phyloP scores from a whole-genome alignment of 305 asterid species.

The Stenogyne calaminthoides region DNA sequence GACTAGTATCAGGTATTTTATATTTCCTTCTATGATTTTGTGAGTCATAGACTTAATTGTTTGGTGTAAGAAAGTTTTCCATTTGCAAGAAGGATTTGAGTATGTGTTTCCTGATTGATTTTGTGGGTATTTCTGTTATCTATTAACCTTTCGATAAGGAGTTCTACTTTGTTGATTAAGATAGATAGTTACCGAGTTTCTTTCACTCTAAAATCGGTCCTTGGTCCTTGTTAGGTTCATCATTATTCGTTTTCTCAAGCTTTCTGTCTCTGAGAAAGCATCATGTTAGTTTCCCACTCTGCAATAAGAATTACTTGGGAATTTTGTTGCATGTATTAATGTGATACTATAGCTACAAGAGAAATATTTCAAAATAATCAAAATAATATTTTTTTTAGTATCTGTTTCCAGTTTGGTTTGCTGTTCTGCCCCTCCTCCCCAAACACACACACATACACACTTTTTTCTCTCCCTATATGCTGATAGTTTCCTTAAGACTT shows the following conservation, averaged over 20 bases:
- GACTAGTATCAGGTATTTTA: slow-evolving; percentile 81
- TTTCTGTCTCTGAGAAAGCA: background rate
- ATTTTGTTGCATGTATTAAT: background rate
- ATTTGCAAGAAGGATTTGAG: background rate
- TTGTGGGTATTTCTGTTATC: background rate
- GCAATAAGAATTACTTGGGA: background rate
- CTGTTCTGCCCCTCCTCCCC: background rate
- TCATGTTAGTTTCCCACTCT: background rate
- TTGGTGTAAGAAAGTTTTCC: background rate
- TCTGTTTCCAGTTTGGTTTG: background rate
- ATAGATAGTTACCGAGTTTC: background rate
- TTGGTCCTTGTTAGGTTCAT: background rate
- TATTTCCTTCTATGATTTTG: slow-evolving; percentile 21
- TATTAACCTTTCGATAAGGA: background rate
- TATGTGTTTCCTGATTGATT: slow-evolving; percentile 6
- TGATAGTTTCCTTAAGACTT: background rate
- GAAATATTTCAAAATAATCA: slow-evolving; percentile 2
- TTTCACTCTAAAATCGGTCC: background rate
- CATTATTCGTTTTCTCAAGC: background rate
- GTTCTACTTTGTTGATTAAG: slow-evolving; percentile 13
- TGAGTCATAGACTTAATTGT: slow-evolving; percentile 25
- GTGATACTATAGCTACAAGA: background rate
- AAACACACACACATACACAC: background rate
- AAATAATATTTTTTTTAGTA: background rate
- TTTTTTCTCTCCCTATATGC: background rate